Evolutionary conservation across 768 basidiomycete genomes (phyloP).

Genomic region (Lyophyllum decastes): DNA sequence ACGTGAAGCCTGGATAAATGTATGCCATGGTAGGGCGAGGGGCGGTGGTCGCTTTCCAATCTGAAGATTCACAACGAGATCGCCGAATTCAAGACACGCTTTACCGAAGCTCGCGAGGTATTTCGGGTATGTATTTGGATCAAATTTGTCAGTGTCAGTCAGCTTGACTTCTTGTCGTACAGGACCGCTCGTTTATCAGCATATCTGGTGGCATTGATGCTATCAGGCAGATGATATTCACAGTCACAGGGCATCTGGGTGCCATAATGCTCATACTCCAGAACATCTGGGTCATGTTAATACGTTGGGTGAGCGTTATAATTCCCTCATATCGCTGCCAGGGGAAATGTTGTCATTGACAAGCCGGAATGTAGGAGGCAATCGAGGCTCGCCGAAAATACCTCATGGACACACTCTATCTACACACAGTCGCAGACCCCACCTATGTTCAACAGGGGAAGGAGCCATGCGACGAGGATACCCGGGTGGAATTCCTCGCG

Average conservation of each 20-base stretch:
- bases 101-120: too few relatives aligned
- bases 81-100: too few relatives aligned
- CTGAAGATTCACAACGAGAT: too few relatives aligned
- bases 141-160: too few relatives aligned
- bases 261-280: background rate
- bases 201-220: conserved; percentile 5
- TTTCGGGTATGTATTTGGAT: too few relatives aligned
- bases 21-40: too few relatives aligned
- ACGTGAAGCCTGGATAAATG: background rate
- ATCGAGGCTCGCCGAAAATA: background rate
- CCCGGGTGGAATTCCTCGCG: background rate
- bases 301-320: background rate
- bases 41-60: too few relatives aligned
- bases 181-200: conserved; percentile 4
- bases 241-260: background rate
- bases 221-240: background rate
- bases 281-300: background rate
- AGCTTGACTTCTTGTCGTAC: background rate
- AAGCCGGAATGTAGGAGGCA: background rate
- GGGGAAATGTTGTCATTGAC: background rate
- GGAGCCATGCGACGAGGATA: background rate
- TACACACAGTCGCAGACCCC: background rate
- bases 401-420: background rate
- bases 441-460: background rate
- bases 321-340: background rate